Evolutionary conservation across 176 grass and related monocot species (phyloP).

Genomic region (Musa beccarii): DNA sequence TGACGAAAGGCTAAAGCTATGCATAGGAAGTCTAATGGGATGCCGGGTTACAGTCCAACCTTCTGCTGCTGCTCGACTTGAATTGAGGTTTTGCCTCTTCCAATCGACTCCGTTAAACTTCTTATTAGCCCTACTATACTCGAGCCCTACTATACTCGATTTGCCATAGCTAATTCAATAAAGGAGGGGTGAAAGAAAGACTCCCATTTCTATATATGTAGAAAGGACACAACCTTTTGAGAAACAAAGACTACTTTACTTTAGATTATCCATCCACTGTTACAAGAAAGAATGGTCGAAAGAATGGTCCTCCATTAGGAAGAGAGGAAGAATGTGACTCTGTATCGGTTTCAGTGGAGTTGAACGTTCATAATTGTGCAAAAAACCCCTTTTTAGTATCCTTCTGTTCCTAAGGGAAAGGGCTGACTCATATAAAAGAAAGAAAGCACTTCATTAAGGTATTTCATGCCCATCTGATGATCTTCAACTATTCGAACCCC

Average conservation of each 20-base stretch:
- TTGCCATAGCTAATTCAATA: too few relatives aligned
- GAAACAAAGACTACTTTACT: neutral
- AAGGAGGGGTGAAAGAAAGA: too few relatives aligned
- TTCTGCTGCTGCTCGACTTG: too few relatives aligned
- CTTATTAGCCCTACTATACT: too few relatives aligned
- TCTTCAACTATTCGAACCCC: neutral
- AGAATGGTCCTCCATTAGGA: neutral
- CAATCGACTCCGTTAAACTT: too few relatives aligned
- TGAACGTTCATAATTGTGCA: neutral
- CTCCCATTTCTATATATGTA: too few relatives aligned
- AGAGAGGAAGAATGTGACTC: neutral
- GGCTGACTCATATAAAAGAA: neutral
- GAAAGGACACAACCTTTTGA: neutral
- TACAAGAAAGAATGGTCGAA: neutral
- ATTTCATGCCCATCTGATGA: neutral
- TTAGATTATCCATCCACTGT: neutral
- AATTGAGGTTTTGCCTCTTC: too few relatives aligned
- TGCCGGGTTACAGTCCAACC: too few relatives aligned
- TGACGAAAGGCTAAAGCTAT: too few relatives aligned
- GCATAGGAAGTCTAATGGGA: too few relatives aligned
- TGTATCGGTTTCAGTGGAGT: neutral
- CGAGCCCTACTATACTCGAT: too few relatives aligned
- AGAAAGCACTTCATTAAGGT: neutral
- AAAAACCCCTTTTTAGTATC: neutral
- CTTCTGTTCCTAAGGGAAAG: neutral